Base-by-base conservation (phyloP, 2,329 filamentous ascomycete genomes). In the Elsinoe batatas region DNA sequence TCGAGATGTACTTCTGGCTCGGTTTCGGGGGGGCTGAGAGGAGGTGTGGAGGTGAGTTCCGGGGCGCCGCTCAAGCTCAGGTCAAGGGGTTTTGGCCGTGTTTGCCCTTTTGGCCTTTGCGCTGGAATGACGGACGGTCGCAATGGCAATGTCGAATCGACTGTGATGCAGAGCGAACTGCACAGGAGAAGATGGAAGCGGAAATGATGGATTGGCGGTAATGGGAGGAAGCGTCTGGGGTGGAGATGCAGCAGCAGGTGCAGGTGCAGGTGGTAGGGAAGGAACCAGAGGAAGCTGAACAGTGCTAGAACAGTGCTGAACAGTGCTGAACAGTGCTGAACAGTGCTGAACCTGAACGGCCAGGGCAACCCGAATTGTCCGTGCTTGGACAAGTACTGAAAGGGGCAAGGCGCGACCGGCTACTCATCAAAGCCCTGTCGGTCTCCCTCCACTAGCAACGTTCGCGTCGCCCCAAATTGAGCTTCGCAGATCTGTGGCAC, bases 311-410 rank as follows among this genome's bases (percentile, higher is more conserved):
- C 26, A 30, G 26, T 30, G 26, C 26, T 30, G 26, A 30, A 30
- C 26, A n/a, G n/a, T n/a, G n/a, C n/a, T 30, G 26, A 30, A 30
- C 26, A 30, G 26, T 30, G 26, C 26, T 30, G 26, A 30, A 30
- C 26, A 30, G 26, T 30, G 26, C 26, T 30, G 26, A 30, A 30
- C 26, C 26, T 30, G 26, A 30, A 44, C 40, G 40, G 40, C 40
- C 40, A 44, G 40, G 40, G 40, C 40, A 44, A 44, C 40, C 40
- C 30, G 40, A 44, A 44, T 44, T 44, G 40, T 44, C 40, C 40
- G 40, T 44, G 40, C 40, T 44, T 44, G 40, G 40, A 44, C 40
- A 44, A 44, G 18, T 44, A 44, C 40, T 44, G 40, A 44, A 44
- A 20, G 40, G 40, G 40, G 40, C 40, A 44, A 44, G 40, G 40